Evolutionary conservation across 1,284 basidiomycete species (phyloP).

Genomic region (Malassezia caprae): DNA sequence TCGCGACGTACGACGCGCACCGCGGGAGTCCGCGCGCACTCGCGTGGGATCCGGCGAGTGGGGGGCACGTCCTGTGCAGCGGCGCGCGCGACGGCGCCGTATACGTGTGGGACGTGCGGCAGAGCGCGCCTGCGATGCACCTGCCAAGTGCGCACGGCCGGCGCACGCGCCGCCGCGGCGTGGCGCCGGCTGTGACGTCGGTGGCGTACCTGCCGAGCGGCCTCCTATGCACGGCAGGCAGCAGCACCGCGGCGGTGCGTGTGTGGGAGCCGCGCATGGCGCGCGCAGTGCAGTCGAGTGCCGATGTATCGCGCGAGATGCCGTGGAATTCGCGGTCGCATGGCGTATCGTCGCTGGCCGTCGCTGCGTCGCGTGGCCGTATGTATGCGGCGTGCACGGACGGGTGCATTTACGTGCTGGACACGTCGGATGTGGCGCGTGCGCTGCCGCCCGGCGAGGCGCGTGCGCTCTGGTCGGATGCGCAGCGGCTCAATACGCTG

Average conservation of each 20-base stretch:
- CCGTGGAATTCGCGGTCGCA: constrained; percentile 25
- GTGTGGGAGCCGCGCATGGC: constrained; percentile 38
- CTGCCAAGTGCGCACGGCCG: constrained; percentile 32
- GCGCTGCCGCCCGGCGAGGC: not conserved
- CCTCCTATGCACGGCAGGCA: constrained; percentile 31
- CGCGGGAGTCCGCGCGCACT: constrained; percentile 35
- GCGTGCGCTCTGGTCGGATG: constrained; percentile 22
- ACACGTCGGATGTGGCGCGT: not conserved
- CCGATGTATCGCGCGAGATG: constrained; percentile 20
- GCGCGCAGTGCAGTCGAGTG: not conserved
- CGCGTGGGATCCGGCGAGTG: constrained; percentile 32
- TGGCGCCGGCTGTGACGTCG: constrained; percentile 23
- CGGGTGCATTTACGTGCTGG: constrained; percentile 17
- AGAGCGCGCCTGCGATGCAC: constrained; percentile 23
- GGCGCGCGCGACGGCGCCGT: constrained; percentile 42
- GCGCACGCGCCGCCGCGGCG: not conserved
- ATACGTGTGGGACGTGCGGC: constrained; percentile 36
- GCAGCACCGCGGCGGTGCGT: constrained; percentile 36
- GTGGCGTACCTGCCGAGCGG: constrained; percentile 29
- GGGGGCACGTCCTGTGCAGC: constrained; percentile 31
- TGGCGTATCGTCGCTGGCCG: constrained; percentile 36
- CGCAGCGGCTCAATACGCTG: constrained; percentile 39
- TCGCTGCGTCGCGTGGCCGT: constrained; percentile 15
- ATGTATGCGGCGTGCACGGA: constrained; percentile 39
- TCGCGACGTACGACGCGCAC: constrained; percentile 22